Base-by-base conservation (phyloP, 2,329 filamentous ascomycete species). In the Xylaria hypoxylon region DNA sequence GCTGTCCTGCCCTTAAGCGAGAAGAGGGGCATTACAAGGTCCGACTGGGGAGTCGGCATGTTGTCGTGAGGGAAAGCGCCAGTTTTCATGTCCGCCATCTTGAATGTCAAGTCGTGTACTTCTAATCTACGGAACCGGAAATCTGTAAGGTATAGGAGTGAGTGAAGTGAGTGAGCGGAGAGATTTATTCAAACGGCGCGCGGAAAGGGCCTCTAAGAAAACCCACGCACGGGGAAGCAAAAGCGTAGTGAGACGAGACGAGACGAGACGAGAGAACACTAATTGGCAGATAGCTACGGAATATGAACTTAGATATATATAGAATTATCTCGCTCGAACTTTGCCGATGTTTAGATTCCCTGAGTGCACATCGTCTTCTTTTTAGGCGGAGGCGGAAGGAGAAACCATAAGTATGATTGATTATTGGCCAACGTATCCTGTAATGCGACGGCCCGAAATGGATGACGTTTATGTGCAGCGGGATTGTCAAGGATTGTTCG, bases 1-100 rank as follows among this genome's bases (percentile, higher is more conserved):
- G 89, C 90, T 1, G 90, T 92, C 72, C 87, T 87, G 48, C 89
- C 89, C 74, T 89, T 89, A 58, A 92, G 82, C 5, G 89, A 92
- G 80, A 92, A 91, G 65, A 92, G 84, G 38, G 87, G 84, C 75
- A 92, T 77, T 64, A 92, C 84, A 50, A 85, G 80, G 62, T 84
- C 83, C 31, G 81, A 77, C 61, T 79, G 72, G 44, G 84, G 82
- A 2, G 81, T 71, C 35, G 75, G 77, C 71, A 85, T 89, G 75
- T 85, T 88, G 73, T 87, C 79, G 75, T 89, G 87, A 69, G 79
- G 79, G 74, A 91, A 91, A 70, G 78, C 78, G 63, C 87, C 84
- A 64, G 80, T 80, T 44, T 78, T 77, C 71, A 81, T 80, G 62
- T 81, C 77, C 59, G 80, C 79, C 80, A 80, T 83, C 45, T 71